Base-by-base conservation (phyloP, 2,329 filamentous ascomycete species). In the Fusarium napiforme region DNA sequence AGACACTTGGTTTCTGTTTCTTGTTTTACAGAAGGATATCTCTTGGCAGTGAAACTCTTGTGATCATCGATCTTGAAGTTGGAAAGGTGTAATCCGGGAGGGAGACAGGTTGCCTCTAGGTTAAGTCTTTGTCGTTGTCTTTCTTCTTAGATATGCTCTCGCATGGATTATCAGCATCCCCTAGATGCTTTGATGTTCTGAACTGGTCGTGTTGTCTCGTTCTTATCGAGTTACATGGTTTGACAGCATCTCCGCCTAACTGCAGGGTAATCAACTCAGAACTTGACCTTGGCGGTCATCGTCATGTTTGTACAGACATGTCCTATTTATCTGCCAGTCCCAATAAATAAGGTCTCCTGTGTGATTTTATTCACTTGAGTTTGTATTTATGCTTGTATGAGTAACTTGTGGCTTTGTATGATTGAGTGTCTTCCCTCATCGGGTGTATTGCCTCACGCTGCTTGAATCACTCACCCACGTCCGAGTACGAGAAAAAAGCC, bases 201-300 rank as follows among this genome's bases (percentile, higher is more conserved):
- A n/a, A 28, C 19, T 11, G 9, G 23, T 40, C 14, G 19, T 23
- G 40, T 16, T 57, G 28, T 46, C 23, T 50, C 14, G n/a, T 50
- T 58, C 32, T 37, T 34, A 23, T 50, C 15, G 40, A 58, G 42
- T 50, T 58, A 58, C 42, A 30, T 28, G n/a, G 28, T 28, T 23
- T n/a, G 43, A 58, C 19, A 9, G 19, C 15, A 42, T 56, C 15
- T 11, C 16, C 8, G 11, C 2, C 4, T n/a, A 16, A 9, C 21
- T 43, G 16, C 26, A 42, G 52, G 52, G 52, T 56, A 56, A 5
- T 30, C 21, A 28, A 18, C 32, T 28, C 10, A 5, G 23, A 16
- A 7, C 34, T 40, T 18, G 14, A 39, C 34, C 15, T 30, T 26
- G 11, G 28, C 19, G 3, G 23, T 40, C 34, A 28, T n/a, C 5